Conservation (phyloP, 352 stramenopile species). For the Saprolegnia parasitica region DNA sequence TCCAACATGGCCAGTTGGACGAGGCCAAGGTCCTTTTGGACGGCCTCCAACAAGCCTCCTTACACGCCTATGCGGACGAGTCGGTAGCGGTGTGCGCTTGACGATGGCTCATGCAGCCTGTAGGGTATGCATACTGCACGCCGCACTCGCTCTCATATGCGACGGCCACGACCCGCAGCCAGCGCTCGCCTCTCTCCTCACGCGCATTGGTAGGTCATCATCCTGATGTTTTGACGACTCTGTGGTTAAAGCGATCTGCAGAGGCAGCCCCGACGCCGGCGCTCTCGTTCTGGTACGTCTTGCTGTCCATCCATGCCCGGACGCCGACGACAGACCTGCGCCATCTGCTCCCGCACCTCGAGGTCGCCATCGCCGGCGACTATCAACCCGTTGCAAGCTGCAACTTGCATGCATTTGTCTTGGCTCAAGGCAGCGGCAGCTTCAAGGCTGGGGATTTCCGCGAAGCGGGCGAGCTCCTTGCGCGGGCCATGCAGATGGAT, state of each 20-base stretch:
- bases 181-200: neutral
- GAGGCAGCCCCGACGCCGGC: neutral
- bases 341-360: slow-evolving; percentile 30
- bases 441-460: slow-evolving; percentile 39
- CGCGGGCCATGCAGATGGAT: slow-evolving; percentile 57
- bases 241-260: neutral
- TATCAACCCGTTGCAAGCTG: slow-evolving; percentile 47
- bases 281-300: slow-evolving; percentile 18
- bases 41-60: neutral
- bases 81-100: neutral
- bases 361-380: slow-evolving; percentile 44
- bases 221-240: neutral
- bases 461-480: slow-evolving; percentile 42
- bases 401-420: slow-evolving; percentile 47
- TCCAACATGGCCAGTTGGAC: neutral
- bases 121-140: neutral
- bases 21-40: slow-evolving; percentile 6
- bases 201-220: neutral
- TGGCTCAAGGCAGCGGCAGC: slow-evolving; percentile 1
- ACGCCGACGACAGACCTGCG: neutral
- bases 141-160: neutral
- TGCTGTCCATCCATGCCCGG: neutral
- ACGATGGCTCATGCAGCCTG: neutral
- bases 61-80: neutral
- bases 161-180: neutral